Evolutionary conservation across 2,329 filamentous ascomycete species (phyloP), one percentile per base, ranked within the genome.

Genomic region (Colletotrichum siamense): DNA sequence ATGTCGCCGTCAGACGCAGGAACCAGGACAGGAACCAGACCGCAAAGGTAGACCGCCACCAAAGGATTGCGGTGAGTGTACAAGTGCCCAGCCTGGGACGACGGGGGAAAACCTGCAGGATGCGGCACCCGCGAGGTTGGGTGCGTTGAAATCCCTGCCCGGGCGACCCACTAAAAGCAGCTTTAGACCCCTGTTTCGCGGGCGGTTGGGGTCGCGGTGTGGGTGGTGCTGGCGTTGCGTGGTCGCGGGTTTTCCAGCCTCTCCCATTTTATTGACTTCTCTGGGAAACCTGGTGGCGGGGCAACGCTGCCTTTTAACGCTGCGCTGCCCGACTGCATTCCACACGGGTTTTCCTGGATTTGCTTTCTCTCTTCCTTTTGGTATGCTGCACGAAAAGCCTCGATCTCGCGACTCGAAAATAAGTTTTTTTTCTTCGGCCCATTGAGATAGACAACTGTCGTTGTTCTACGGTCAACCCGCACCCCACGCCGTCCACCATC

Each of bases 281-380:
- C 63, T 64, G 57, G 66, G 44, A 84, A 84, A 81, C 74, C 77
- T 73, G 84, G 86, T 89, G 87, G 87, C 87, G 85, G 87, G 87
- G 86, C 87, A 89, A 88, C 87, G 81, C 81, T 77, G 78, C 79
- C 77, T 84, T 87, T 86, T 86, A 86, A 81, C 80, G 44, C 73
- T 61, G 61, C 39, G 66, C 70, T 64, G 73, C 73, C 68, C 44
- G 32, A 39, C 49, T 73, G 63, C 74, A 72, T 71, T 74, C 74
- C 69, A 73, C 67, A 44, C 55, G n/a, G 44, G 34, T 6, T 26
- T 44, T 18, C 36, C 30, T 30, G 28, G 30, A 16, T 49, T 66
- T 44, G n/a, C 49, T 13, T 70, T 74, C 66, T 65, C 69, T 32
- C 64, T 59, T 68, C n/a, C 44, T n/a, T 67, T 67, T 61, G 67